A percentile compares a stretch with the other conserved stretches of the same genome.
Conservation (phyloP, 345 rosid genomes). For the Capsella bursapastoris region DNA sequence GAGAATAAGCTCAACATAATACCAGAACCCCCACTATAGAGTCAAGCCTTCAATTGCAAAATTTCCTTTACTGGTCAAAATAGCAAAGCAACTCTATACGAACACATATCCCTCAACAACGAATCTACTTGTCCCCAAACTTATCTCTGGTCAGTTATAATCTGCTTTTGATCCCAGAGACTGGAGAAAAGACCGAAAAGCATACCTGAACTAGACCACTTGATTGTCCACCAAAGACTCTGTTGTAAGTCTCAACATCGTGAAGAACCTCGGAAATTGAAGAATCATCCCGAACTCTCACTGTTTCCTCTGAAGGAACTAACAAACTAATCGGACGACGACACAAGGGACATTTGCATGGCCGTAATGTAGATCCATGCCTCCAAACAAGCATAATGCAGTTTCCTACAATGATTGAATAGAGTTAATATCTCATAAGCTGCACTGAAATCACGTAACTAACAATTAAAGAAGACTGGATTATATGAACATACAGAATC, state of each 20-base stretch:
- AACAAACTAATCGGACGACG: constrained; percentile 74
- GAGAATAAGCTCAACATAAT: too few relatives aligned
- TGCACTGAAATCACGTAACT: not conserved
- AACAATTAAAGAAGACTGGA: not conserved
- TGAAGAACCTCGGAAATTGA: constrained; percentile 53
- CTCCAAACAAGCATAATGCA: constrained; percentile 88
- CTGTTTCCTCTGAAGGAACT: constrained; percentile 65
- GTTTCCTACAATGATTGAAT: constrained; percentile 49
- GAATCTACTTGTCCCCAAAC: constrained; percentile 4
- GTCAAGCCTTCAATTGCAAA: constrained; percentile 14
- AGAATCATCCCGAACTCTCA: constrained; percentile 50
- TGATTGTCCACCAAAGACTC: constrained; percentile 59
- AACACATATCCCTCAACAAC: not conserved
- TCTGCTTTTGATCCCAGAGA: not conserved
- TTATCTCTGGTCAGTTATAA: not conserved
- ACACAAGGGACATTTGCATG: constrained; percentile 85
- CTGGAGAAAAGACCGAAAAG: not conserved
- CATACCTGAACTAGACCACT: constrained; percentile 67
- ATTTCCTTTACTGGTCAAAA: not conserved
- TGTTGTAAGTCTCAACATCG: constrained; percentile 68
- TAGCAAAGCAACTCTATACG: not conserved
- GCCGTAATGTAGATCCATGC: constrained; percentile 66
- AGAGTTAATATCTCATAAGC: constrained; percentile 1
- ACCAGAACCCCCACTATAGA: too few relatives aligned
- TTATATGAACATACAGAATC: not conserved